Conservation (phyloP, 73 alveolate genomes). For the Tetrahymena borealis region DNA sequence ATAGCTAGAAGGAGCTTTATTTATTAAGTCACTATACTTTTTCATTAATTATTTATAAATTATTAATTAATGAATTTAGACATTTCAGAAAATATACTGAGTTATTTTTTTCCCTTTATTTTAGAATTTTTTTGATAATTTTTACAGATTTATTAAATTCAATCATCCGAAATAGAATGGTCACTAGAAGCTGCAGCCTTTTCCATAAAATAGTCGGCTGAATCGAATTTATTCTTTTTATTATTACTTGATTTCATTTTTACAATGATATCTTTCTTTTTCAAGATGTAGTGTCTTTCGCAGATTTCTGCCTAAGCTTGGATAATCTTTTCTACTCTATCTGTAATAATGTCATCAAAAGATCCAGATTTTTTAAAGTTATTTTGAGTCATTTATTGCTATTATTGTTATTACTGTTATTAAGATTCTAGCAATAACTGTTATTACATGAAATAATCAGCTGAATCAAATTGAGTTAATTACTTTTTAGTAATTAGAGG, state of each 20-base stretch:
- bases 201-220: neutral
- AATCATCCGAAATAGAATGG: neutral
- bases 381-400: neutral
- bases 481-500: neutral
- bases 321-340: neutral
- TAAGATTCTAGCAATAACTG: neutral
- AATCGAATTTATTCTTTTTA: neutral
- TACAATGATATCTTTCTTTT: neutral
- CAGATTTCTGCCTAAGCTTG: neutral
- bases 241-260: neutral
- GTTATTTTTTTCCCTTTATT: no score
- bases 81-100: no score
- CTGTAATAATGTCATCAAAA: neutral
- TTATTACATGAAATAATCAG: neutral
- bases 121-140: no score
- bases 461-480: neutral
- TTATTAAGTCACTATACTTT: neutral
- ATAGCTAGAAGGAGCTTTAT: neutral
- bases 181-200: neutral
- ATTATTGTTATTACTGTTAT: neutral
- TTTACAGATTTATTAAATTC: neutral
- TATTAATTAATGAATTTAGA: no score
- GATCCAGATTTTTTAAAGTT: neutral
- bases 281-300: neutral
- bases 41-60: no score